Evolutionary conservation across 73 alveolate genomes (phyloP), one percentile per base, ranked within the genome.

Genomic region (Uronychia setigera): DNA sequence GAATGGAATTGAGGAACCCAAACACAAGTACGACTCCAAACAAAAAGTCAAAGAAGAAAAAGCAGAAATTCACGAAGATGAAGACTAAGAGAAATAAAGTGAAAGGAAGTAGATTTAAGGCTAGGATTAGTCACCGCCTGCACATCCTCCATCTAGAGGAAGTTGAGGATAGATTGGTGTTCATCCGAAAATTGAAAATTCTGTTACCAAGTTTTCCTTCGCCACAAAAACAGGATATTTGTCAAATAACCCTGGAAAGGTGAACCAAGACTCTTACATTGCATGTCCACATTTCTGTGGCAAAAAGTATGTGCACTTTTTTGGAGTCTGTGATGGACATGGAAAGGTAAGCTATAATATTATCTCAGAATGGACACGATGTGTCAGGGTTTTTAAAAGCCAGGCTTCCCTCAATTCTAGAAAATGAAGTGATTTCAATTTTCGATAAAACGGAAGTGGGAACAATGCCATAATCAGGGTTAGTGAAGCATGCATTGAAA

Each of bases 241-340:
- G 11, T 81, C 86, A 0, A 1, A 59, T 25, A 91, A 91, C 80
- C 93, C 93, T 0, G 29, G 81, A 13, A 91, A 91, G 60, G 14
- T 19, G 34, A 91, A 91, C 78, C 87, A 91, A 86, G 96, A 91
- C 59, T 80, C 92, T 29, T 91, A 80, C 78, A 80, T 91, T 0
- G 77, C 89, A 1, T 77, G 29, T 28, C 96, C 96, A 0, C 87
- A 80, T 29, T 59, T 91, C 60, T 33, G 86, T 31, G 93, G 91
- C 29, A 32, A 33, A 26, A 85, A 82, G 58, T 74, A 82, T 32
- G 31, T 82, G 59, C 94, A 92, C 74, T 87, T 86, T 84, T 92
- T 95, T 88, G 95, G 97, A 19, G 97, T 95, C 28, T 95, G 98
- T 58, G 98, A 95, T 87, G 98, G 98, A 19, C 98, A 95, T 87